Percentiles rank a stretch among this genome's conserved stretches.
phyloP scores from a whole-genome alignment of 345 rosid genomes.

The Heritiera fomes region DNA sequence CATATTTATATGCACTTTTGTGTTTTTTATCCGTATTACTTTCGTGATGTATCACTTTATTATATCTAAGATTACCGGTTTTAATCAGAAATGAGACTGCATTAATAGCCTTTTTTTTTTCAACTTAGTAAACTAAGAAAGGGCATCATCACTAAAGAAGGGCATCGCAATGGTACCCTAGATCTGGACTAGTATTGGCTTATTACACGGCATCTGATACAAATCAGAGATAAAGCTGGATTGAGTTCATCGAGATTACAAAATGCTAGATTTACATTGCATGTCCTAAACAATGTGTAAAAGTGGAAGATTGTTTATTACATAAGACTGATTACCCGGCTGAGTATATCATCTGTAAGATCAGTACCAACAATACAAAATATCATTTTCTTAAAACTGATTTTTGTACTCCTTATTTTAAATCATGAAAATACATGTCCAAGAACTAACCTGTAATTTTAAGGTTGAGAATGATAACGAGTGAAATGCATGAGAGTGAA shows the following conservation, averaged over 20 bases:
- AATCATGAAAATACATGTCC: not conserved
- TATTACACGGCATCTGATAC: not conserved
- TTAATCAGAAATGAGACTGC: too few relatives aligned
- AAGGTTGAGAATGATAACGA: not conserved
- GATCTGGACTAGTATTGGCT: slow-evolving; percentile 8
- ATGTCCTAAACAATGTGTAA: not conserved
- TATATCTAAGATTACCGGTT: too few relatives aligned
- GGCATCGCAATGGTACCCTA: not conserved
- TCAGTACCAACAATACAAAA: not conserved
- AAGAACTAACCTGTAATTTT: not conserved
- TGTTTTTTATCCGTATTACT: too few relatives aligned
- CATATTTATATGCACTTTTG: too few relatives aligned
- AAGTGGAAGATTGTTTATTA: not conserved
- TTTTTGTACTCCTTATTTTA: not conserved
- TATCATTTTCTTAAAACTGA: not conserved
- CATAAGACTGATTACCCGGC: not conserved
- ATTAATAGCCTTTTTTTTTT: not conserved
- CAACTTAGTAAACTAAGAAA: not conserved
- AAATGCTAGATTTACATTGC: not conserved
- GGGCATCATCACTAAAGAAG: not conserved
- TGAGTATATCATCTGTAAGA: not conserved
- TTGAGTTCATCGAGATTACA: not conserved
- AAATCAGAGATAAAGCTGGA: slow-evolving; percentile 1
- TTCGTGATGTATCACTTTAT: too few relatives aligned
- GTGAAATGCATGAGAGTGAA: not conserved